Evolutionary conservation across 257 asterid species (phyloP), one percentile per base, ranked within the genome.

Genomic region (Solanum pennellii): DNA sequence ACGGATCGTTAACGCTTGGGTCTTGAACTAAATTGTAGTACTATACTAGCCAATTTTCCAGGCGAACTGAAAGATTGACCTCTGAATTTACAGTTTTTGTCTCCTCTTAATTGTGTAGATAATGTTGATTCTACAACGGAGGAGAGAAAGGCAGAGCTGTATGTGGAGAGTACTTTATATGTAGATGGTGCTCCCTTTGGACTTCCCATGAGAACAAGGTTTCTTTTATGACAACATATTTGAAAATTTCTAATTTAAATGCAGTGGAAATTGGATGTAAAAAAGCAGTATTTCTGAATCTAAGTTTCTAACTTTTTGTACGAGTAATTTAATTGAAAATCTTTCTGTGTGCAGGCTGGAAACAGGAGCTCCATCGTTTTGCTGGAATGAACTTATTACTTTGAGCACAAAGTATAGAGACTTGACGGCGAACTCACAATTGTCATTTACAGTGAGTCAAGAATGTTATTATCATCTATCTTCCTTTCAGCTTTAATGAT

Each of bases 141-240:
- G 91, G 98, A 95, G 75, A 90, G 91, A 85, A 93, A 91, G 84
- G 95, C 96, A 10, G 99, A 97, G 93, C 89, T 97, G 82, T 97
- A 91, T 86, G 98, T 94, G 41, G 98, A 97, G 92, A 92, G 96
- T 88, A 91, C 93, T 89, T 89, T 97, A 93, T 93, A 91, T 86
- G 89, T 97, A 44, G 99, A 97, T 94, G 99, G 99, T 16, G 98
- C 98, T 6, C 99, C 99, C 20, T 95, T 97, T 90, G 99, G 99
- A 65, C 98, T 97, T 84, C 98, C 99, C 88, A 93, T 93, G 96
- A 92, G 99, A 90, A 93, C 99, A 72, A 95, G 99, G 99, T 95
- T 91, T 87, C 60, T 29, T 69, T 72, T 52, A 88, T 27, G 27
- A 47, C 56, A 31, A 69, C 60, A 42, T 44, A n/a, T 62, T 45